Base-by-base conservation (phyloP, 192 early-diverging fungal species). In the Radiomyces spectabilis region DNA sequence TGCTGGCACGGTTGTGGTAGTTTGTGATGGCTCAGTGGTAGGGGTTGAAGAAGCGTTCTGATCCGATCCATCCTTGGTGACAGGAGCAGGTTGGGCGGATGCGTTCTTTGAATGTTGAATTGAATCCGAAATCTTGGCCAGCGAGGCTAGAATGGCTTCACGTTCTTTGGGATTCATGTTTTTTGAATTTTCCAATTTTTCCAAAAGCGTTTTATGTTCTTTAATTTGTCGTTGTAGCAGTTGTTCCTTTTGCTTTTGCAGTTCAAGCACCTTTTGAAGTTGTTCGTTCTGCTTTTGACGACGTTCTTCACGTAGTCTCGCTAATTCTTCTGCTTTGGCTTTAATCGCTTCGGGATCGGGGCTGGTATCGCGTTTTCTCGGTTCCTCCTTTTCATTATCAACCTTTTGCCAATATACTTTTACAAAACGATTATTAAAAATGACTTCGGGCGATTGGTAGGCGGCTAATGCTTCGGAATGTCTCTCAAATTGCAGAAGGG, bases 391-490 rank as follows among this genome's bases (percentile, higher is more conserved):
- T 30, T 72, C 59, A 33, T 69, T 33, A 29, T 80, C 74, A 32
- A 63, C 70, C 8, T 73, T 71, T 33, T 76, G 55, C 82, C 85
- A 89, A 68, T 73, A 90, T 12, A 91, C 80, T 49, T 84, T 85
- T 31, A 91, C 88, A 47, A 91, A 91, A 15, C 88, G 77, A 67
- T 91, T 90, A 18, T 70, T 80, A 67, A 91, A 91, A 29, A 91
- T 82, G 8, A 81, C 76, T 15, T 82, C 80, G 1, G 88, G 88
- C 16, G 79, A 84, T 41, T 70, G 72, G 56, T 85, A 81, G 8
- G 85, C 85, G 13, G 74, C 78, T 15, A 61, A 54, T 4, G 87
- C 88, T 63, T 90, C 86, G 2, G 62, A 50, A 18, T 61, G 58
- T 5, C 40, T 61, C 38, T 65, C 63, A 54, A 77, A 91, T 53